A percentile compares a stretch with the other conserved stretches of the same genome.
phyloP scores from a whole-genome alignment of 2,329 filamentous ascomycete genomes.

The Celoporthe dispersa region DNA sequence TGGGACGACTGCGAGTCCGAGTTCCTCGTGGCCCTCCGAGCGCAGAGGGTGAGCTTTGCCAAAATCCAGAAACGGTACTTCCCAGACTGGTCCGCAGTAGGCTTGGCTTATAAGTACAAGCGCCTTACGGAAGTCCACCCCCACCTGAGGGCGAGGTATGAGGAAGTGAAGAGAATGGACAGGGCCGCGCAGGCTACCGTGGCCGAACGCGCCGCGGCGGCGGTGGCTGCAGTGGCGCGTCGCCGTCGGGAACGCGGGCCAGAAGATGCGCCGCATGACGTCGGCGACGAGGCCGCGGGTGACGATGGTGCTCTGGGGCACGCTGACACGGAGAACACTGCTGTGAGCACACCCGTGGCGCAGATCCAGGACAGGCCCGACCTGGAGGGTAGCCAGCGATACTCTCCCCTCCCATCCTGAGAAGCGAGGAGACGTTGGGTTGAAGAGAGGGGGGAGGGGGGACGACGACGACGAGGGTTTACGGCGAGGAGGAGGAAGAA shows the following conservation, averaged over 20 bases:
- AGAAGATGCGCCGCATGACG: background rate
- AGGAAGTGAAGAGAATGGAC: background rate
- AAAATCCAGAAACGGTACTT: background rate
- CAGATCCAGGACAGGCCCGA: background rate
- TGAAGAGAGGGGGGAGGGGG: too few relatives aligned
- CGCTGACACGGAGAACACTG: background rate
- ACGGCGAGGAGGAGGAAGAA: background rate
- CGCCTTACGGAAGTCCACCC: background rate
- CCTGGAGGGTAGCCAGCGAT: background rate
- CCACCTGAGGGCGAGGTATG: background rate
- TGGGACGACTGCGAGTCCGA: conserved; percentile 9
- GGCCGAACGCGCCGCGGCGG: background rate
- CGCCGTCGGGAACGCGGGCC: background rate
- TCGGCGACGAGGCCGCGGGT: background rate
- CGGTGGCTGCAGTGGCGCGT: background rate
- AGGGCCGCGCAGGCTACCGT: background rate
- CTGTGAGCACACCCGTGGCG: background rate
- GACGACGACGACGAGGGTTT: background rate
- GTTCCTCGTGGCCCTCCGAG: conserved; percentile 3
- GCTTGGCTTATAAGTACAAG: background rate
- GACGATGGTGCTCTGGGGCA: background rate
- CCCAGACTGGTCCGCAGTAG: background rate
- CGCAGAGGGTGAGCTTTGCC: background rate
- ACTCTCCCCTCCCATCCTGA: background rate
- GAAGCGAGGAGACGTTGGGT: background rate